Evolutionary conservation across 306 rosid genomes (phyloP), one percentile per base, ranked within the genome.

Genomic region (Lablab purpureus): DNA sequence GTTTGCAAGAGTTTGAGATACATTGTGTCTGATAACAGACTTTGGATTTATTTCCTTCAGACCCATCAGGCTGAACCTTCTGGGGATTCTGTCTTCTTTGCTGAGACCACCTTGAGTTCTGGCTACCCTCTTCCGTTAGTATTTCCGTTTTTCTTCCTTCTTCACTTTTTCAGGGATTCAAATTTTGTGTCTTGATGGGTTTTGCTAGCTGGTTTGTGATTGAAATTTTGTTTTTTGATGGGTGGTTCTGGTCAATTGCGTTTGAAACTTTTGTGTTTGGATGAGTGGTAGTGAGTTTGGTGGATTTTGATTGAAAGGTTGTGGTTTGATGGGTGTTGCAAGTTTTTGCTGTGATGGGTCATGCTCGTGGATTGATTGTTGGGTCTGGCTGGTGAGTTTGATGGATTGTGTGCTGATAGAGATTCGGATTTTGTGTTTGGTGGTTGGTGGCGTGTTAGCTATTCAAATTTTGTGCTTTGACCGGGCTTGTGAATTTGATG

Each of bases 21-120:
- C 6, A 59, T 83, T 21, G 88, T 72, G 4, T 80, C 82, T 12
- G 92, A 89, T 70, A 71, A 92, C 22, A 78, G 79, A 6, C 86
- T 92, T 27, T 92, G 97, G 97, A 71, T 89, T 72, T 81, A 80
- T 82, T 90, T 90, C 85, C 74, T 89, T 73, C 90, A 83, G 79
- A 84, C 76, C 64, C 66, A 72, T 3, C 85, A 77, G 4, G 73
- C 54, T 46, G 67, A 84, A n/a, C 85, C 88, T 2, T 78, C 86
- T 5, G 89, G 91, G 87, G 92, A 87, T 60, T 77, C 92, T 76
- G 9, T 90, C 8, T 54, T 85, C 58, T 92, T 92, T 83, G 87
- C 93, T 19, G 97, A 92, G 67, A 80, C 84, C 71, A 52, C 34
- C 77, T 83, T 92, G 83, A 74, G 84, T 30, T 85, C 68, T 69